Percentiles rank a stretch among this genome's conserved stretches.
Conservation (phyloP, 176 grass and related monocot genomes). For the Carex cristatella region DNA sequence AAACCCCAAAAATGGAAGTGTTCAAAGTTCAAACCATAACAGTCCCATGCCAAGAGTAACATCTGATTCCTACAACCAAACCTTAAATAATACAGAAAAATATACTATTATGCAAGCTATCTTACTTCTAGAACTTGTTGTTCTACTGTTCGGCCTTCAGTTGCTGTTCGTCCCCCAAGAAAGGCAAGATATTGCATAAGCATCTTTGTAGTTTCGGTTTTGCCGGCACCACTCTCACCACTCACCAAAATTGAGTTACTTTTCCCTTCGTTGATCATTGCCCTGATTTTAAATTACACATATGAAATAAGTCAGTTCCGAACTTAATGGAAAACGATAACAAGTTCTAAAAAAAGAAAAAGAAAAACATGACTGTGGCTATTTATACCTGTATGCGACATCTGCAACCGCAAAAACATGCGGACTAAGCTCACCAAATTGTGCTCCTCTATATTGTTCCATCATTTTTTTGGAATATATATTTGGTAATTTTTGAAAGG, state of each 20-base stretch:
- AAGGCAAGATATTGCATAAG: constrained; percentile 98
- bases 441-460: constrained; percentile 96
- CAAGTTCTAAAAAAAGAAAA: constrained; percentile 8
- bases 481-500: constrained; percentile 95
- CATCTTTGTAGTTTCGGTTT: constrained; percentile 99
- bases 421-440: constrained; percentile 93
- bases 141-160: constrained; percentile 97
- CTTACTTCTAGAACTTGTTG: constrained; percentile 95
- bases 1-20: not conserved
- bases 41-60: not conserved
- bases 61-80: not conserved
- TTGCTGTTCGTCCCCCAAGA: constrained; percentile 84
- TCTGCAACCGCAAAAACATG: constrained; percentile 99
- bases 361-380: not conserved
- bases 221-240: constrained; percentile 96
- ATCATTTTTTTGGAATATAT: constrained; percentile 94
- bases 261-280: constrained; percentile 89
- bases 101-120: constrained; percentile 17
- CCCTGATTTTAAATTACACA: constrained; percentile 42
- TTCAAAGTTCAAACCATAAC: not conserved
- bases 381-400: constrained; percentile 75
- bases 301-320: constrained; percentile 6
- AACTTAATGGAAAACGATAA: constrained; percentile 1
- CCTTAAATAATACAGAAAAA: not conserved
- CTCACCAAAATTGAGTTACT: constrained; percentile 98